phyloP scores from a whole-genome alignment of 805 yeast genomes.

The Candida ovalis region DNA sequence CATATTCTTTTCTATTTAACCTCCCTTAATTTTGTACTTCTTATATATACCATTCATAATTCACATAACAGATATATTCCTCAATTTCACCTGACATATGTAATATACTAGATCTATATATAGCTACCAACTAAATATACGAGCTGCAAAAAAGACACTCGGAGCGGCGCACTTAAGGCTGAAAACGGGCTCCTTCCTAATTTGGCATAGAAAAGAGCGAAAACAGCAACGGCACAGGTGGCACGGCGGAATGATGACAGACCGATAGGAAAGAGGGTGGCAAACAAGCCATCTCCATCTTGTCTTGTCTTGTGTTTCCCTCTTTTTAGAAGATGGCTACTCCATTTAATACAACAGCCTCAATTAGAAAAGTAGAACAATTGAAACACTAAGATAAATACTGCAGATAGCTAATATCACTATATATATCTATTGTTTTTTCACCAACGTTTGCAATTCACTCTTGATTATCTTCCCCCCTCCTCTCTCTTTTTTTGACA shows the following conservation, averaged over 20 bases:
- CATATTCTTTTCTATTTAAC: too few species aligned
- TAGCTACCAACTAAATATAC: too few species aligned
- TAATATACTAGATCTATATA: too few species aligned
- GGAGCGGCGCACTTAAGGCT: background rate
- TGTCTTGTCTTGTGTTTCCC: background rate
- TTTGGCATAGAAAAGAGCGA: background rate
- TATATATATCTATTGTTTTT: too few species aligned
- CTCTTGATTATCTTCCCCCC: background rate
- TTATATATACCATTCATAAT: too few species aligned
- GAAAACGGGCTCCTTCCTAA: slow-evolving; percentile 1
- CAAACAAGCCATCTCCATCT: background rate
- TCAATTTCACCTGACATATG: too few species aligned
- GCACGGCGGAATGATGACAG: background rate
- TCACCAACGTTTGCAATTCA: background rate
- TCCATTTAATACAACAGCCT: too few species aligned
- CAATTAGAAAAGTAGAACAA: too few species aligned
- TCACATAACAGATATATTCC: too few species aligned
- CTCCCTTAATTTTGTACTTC: too few species aligned
- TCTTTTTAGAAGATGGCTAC: background rate
- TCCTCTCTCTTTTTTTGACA: background rate
- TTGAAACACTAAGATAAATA: too few species aligned
- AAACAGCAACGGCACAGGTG: background rate
- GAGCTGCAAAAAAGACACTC: background rate
- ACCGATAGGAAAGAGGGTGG: background rate
- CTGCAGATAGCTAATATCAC: too few species aligned